Conservation (phyloP, 148 eudicot species). For the Rhododendron henanense region DNA sequence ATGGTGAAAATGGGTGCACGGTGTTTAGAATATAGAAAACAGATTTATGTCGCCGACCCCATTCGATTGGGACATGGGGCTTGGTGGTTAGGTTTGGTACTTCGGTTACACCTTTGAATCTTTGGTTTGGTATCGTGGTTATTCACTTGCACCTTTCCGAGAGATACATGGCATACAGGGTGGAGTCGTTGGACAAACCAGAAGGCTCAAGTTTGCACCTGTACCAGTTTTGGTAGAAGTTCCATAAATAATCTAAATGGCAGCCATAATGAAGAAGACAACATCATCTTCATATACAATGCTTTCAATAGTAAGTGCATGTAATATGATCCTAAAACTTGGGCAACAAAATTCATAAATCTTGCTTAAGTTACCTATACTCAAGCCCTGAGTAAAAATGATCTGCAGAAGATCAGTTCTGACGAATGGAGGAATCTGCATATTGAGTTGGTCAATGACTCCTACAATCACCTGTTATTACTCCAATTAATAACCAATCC, state of each 20-base stretch:
- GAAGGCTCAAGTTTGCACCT: not conserved
- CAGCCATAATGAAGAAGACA: not conserved
- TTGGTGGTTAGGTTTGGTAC: not conserved
- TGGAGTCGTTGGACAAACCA: not conserved
- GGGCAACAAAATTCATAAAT: not conserved
- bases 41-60: not conserved
- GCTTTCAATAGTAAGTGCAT: not conserved
- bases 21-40: not conserved
- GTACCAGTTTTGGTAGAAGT: not conserved
- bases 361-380: constrained; percentile 50
- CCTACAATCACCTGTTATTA: constrained; percentile 70
- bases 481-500: constrained; percentile 10
- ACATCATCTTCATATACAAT: not conserved
- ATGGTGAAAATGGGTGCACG: not conserved
- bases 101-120: not conserved
- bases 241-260: not conserved
- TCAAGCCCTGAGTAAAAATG: constrained; percentile 50
- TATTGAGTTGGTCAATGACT: constrained; percentile 61
- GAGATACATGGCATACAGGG: not conserved
- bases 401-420: constrained; percentile 82
- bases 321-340: not conserved
- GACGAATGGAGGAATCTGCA: constrained; percentile 78
- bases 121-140: not conserved
- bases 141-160: not conserved
- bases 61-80: not conserved